A percentile compares a stretch with the other conserved stretches of the same genome.
These are phyloP conservation scores for Cyclotella sp. DNA, from an alignment of 108 stramenopile species.

Conservation along the genomic window DNA sequence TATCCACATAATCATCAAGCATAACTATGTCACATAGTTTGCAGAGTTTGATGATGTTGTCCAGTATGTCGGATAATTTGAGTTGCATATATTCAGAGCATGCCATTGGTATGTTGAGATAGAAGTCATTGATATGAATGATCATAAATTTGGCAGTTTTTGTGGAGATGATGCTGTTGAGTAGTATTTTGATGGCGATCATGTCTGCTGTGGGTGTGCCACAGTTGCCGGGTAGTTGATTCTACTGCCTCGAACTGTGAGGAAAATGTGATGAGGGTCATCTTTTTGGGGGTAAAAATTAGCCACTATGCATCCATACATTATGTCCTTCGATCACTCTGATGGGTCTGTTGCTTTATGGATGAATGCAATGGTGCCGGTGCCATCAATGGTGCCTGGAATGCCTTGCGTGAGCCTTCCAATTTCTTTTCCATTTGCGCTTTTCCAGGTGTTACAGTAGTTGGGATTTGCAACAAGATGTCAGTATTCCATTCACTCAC, in stretches of 20 bases:
- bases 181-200: not conserved
- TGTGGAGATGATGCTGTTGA: conserved; percentile 51
- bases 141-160: conserved; percentile 37
- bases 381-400: not conserved
- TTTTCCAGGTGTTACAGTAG: not conserved
- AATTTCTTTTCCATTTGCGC: not conserved
- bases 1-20: no score
- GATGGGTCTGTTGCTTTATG: not conserved
- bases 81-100: conserved; percentile 12
- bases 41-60: no score
- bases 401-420: conserved; percentile 1
- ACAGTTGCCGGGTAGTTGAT: conserved; percentile 6
- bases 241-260: conserved; percentile 1
- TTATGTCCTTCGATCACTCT: not conserved
- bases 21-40: no score
- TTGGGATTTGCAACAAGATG: conserved; percentile 4
- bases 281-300: not conserved
- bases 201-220: not conserved
- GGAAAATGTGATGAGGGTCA: not conserved
- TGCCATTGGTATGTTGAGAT: conserved; percentile 47
- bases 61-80: not conserved
- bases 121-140: conserved; percentile 55
- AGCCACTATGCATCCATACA: not conserved
- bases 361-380: conserved; percentile 11
- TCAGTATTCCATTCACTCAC: not conserved